These are phyloP conservation scores for Trametes villosa DNA, from an alignment of 768 basidiomycete genomes.

Conservation along the genomic window DNA sequence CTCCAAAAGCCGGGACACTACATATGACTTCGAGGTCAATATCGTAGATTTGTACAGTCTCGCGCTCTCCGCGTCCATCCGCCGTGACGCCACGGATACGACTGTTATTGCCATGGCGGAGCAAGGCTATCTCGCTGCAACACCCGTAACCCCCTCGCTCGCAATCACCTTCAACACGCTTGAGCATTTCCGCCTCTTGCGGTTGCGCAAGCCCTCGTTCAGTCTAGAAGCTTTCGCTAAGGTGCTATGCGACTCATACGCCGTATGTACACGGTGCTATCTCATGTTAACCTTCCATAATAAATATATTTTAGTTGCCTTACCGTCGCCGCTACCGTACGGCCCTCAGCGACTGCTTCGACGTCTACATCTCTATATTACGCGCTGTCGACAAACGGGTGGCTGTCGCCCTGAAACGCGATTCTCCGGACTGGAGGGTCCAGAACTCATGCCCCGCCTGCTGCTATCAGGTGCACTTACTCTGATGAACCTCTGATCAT, in stretches of 20 bases:
- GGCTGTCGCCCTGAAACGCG: conserved; percentile 29
- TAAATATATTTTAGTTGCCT: too few species aligned
- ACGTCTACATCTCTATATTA: conserved; percentile 39
- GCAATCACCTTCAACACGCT: conserved; percentile 23
- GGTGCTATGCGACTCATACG: conserved; percentile 24
- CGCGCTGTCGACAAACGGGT: conserved; percentile 29
- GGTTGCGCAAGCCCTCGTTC: conserved; percentile 22
- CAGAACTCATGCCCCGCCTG: conserved; percentile 43
- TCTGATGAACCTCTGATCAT: background rate
- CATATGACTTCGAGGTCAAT: conserved; percentile 4
- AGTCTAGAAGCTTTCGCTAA: conserved; percentile 26
- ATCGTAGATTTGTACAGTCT: conserved; percentile 14
- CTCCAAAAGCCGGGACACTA: background rate
- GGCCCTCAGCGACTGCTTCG: conserved; percentile 38
- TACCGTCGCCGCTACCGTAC: conserved; percentile 30
- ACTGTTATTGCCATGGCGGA: background rate
- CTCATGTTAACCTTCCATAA: too few species aligned
- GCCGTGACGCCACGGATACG: background rate
- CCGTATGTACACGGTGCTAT: conserved; percentile 24
- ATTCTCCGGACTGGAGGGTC: conserved; percentile 38
- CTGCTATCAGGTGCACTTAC: conserved; percentile 34
- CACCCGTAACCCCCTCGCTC: conserved; percentile 7
- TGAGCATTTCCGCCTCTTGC: conserved; percentile 16
- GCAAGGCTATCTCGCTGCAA: conserved; percentile 12
- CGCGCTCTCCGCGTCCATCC: background rate